Evolutionary conservation across 768 basidiomycete genomes (phyloP).

Genomic region (Punctularia strigosozonata): DNA sequence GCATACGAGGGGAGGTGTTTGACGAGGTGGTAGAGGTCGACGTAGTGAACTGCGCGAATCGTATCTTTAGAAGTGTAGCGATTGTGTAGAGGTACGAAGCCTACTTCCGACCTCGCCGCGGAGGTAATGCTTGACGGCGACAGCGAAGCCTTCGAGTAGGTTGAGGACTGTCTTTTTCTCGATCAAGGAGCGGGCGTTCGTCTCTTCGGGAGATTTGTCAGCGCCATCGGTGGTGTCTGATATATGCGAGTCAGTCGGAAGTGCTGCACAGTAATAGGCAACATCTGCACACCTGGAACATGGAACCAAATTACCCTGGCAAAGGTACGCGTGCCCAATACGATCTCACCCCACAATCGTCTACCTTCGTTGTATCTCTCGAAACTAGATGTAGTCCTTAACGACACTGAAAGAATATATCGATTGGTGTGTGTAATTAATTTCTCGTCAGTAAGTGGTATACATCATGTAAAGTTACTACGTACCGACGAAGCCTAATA

Average conservation of each 20-base stretch:
- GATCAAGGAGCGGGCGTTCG: constrained; percentile 36
- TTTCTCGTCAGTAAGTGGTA: no score
- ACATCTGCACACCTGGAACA: constrained; percentile 42
- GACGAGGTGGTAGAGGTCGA: constrained; percentile 54
- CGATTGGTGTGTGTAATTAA: no score
- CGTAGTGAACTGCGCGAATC: constrained; percentile 16
- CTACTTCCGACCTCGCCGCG: constrained; percentile 32
- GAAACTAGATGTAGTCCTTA: constrained; percentile 59
- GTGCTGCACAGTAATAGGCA: constrained; percentile 1
- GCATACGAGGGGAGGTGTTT: constrained; percentile 62
- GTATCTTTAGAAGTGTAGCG: background rate
- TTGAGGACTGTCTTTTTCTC: constrained; percentile 64
- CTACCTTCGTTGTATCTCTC: constrained; percentile 68
- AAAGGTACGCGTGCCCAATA: constrained; percentile 40
- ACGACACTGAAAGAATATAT: no score
- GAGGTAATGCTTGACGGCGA: constrained; percentile 60
- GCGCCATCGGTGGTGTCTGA: constrained; percentile 26
- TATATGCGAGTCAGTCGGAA: constrained; percentile 14
- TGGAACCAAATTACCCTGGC: constrained; percentile 60
- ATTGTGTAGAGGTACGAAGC: constrained; percentile 2
- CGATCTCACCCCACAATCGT: constrained; percentile 57
- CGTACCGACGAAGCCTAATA: constrained; percentile 65
- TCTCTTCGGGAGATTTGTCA: constrained; percentile 18
- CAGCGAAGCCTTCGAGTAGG: constrained; percentile 50
- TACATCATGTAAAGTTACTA: no score